Evolutionary conservation across 768 basidiomycete species (phyloP).

Genomic region (Trametes villosa): DNA sequence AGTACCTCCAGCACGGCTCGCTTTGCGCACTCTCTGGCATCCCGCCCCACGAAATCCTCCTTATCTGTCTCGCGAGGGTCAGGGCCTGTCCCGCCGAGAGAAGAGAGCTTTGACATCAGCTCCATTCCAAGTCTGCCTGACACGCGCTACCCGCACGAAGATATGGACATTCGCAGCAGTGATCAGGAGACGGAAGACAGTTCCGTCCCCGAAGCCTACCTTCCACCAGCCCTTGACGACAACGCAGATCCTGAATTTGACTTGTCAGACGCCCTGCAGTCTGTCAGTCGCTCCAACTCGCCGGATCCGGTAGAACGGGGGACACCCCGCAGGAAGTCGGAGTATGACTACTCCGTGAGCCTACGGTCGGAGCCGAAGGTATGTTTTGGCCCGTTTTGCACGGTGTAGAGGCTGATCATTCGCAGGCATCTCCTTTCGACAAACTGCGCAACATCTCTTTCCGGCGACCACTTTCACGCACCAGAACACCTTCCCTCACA

Average conservation of each 20-base stretch:
- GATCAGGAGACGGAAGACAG: conserved; percentile 31
- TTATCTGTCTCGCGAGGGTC: conserved; percentile 35
- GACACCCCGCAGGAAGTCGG: conserved; percentile 31
- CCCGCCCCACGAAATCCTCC: conserved; percentile 44
- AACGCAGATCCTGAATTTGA: conserved; percentile 28
- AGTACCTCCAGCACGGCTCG: conserved; percentile 53
- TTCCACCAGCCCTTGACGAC: conserved; percentile 23
- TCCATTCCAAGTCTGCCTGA: conserved; percentile 35
- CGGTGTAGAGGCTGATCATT: neutral
- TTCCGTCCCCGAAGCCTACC: conserved; percentile 31
- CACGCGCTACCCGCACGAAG: conserved; percentile 14
- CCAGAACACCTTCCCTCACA: conserved; percentile 41
- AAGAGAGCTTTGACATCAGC: conserved; percentile 40
- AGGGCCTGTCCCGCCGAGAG: neutral
- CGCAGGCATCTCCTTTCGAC: conserved; percentile 34
- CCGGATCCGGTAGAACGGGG: conserved; percentile 18
- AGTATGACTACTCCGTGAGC: conserved; percentile 40
- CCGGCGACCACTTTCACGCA: conserved; percentile 35
- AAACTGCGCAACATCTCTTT: conserved; percentile 35
- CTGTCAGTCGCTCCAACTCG: conserved; percentile 34
- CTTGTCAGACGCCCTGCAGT: conserved; percentile 34
- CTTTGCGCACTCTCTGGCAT: conserved; percentile 57
- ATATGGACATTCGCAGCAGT: conserved; percentile 30
- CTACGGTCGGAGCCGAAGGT: conserved; percentile 39
- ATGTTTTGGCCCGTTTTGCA: neutral